Base-by-base conservation (phyloP, 495 filamentous ascomycete genomes). In the Neurospora pannonica region DNA sequence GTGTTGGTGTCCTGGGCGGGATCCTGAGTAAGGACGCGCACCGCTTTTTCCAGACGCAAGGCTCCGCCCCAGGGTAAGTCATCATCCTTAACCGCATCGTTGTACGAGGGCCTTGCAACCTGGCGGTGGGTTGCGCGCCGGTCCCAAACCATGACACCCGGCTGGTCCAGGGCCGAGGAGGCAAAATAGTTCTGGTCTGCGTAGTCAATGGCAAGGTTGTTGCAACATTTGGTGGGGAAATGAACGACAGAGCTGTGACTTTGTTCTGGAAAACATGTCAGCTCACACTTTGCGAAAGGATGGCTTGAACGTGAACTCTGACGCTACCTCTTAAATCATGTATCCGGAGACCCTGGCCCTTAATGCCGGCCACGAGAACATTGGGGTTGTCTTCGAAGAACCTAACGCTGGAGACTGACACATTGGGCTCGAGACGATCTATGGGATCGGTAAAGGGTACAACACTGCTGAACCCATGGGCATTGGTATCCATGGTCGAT, bases 101-200 rank as follows among this genome's bases (percentile, higher is more conserved):
- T 71, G 70, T 89, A 89, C 42, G 81, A 77, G 21, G 82, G 77
- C 8, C 82, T 86, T 38, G 84, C 83, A 21, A 81, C 74, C 10
- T 82, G 77, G 11, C 89, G 87, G 38, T 85, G 78, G 10, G 90
- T 87, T 69, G 90, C 90, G 17, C 96, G 91, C 21, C 90, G 89
- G 81, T 99, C 96, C 96, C 96, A 99, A 19, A 98, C 87, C 75
- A 92, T 92, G 72, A 98, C 87, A 82, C 81, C 97, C 86, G 78
- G 90, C 82, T 78, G 89, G 80, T 81, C 87, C 15, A 92, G 83
- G 13, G 89, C 89, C n/a, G 92, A 93, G 7, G 94, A 97, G 0
- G 94, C 93, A 81, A 98, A 97, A 78, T 97, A 97, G 78, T 98
- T 97, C 78, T 93, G 90, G 81, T 98, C 93, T 13, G 92, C 86